Evolutionary conservation across 2,329 filamentous ascomycete species (phyloP), one percentile per base, ranked within the genome.

Genomic region (Exophiala bonariae): DNA sequence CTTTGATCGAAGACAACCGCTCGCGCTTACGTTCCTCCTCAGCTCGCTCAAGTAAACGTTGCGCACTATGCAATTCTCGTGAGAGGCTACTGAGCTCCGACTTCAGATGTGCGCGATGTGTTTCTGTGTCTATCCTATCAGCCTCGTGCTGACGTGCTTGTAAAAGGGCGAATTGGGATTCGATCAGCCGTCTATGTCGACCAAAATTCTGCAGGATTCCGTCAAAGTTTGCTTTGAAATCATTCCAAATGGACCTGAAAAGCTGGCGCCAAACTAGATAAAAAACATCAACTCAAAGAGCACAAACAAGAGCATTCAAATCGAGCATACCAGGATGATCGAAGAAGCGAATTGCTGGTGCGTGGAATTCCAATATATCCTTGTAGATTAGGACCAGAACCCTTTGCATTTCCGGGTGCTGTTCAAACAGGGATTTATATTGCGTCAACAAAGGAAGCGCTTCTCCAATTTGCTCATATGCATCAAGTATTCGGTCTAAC

Each of bases 221-320:
- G 3, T 41, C 26, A 22, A 58, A 50, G 23, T 48, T 50, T 20
- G 55, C 22, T 17, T 53, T 54, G 43, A 43, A 58, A 8, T 55
- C 52, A 32, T 53, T 47, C 61, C 62, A 64, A n/a, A 57, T 49
- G 11, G 59, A 52, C 3, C 47, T 39, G 33, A 63, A 65, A 9
- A 62, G 3, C n/a, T 57, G 47, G 31, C 55, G 51, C 61, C 61
- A 64, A 19, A 45, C 62, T 64, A 26, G 5, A 34, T n/a, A n/a
- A n/a, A n/a, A n/a, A n/a, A n/a, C n/a, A n/a, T n/a, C n/a, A n/a
- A n/a, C n/a, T n/a, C n/a, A n/a, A n/a, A n/a, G n/a, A n/a, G n/a
- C n/a, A n/a, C n/a, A n/a, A n/a, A n/a, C n/a, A n/a, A n/a, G n/a
- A n/a, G n/a, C n/a, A n/a, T n/a, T n/a, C n/a, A n/a, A n/a, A n/a